Conservation (phyloP, 192 early-diverging fungal genomes). For the Backusella sp. region DNA sequence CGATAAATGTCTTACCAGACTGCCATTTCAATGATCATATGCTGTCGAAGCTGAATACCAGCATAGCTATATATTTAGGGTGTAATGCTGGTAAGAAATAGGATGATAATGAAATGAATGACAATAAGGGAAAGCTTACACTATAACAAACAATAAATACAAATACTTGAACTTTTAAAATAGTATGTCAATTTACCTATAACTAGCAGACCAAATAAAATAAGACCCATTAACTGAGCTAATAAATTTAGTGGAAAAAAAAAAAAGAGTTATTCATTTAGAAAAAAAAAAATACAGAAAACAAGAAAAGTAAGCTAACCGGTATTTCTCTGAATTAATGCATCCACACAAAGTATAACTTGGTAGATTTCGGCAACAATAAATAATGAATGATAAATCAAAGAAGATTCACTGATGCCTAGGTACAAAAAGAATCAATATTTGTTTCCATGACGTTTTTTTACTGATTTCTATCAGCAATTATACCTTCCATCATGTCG, state of each 20-base stretch:
- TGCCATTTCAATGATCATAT: conserved; percentile 39
- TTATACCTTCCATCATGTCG: conserved; percentile 16
- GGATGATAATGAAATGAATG: neutral
- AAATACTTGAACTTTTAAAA: neutral
- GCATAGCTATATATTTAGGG: conserved; percentile 24
- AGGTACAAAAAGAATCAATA: neutral
- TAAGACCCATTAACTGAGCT: conserved; percentile 33
- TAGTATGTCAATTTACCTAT: conserved; percentile 28
- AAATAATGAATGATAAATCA: conserved; percentile 41
- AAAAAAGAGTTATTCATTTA: neutral
- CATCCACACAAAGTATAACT: conserved; percentile 35
- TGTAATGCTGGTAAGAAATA: neutral
- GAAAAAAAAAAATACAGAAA: neutral
- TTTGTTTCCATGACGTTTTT: neutral
- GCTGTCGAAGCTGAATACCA: conserved; percentile 40
- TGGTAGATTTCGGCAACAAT: conserved; percentile 38
- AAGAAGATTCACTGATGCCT: conserved; percentile 39
- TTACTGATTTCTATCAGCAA: neutral
- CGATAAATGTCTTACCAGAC: conserved; percentile 28
- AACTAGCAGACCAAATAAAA: conserved; percentile 36
- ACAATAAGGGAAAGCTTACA: conserved; percentile 3
- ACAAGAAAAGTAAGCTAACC: conserved; percentile 12
- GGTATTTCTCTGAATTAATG: conserved; percentile 37
- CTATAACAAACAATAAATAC: neutral
- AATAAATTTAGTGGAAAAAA: neutral